Evolutionary conservation across 768 basidiomycete genomes (phyloP).

Genomic region (Dacryopinax spathularia): DNA sequence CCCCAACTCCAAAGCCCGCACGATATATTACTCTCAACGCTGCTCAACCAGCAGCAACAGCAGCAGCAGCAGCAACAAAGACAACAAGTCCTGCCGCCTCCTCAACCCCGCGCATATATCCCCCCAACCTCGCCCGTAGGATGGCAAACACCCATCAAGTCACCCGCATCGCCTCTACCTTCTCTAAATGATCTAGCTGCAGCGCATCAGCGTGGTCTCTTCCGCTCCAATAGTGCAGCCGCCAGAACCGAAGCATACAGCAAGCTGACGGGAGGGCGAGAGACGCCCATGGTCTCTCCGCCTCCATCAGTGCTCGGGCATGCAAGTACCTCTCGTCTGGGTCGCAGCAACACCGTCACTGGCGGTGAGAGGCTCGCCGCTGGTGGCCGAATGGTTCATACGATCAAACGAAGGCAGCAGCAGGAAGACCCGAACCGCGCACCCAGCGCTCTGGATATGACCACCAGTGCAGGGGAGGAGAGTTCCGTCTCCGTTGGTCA

Average conservation of each 20-base stretch:
- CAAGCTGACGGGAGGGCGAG: constrained; percentile 64
- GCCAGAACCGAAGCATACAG: constrained; percentile 67
- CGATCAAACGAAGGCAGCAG: constrained; percentile 10
- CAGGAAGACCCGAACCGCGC: constrained; percentile 7
- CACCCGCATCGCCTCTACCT: constrained; percentile 49
- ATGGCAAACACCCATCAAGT: constrained; percentile 29
- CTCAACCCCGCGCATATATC: constrained; percentile 16
- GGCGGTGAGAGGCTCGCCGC: constrained; percentile 67
- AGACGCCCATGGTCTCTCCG: constrained; percentile 31
- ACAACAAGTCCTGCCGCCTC: not conserved
- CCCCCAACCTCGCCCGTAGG: constrained; percentile 18
- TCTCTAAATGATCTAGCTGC: constrained; percentile 63
- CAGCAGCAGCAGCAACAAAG: constrained; percentile 5
- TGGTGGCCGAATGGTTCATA: constrained; percentile 44
- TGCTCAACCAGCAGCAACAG: constrained; percentile 1
- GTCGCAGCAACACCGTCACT: constrained; percentile 67
- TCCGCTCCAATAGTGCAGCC: constrained; percentile 82
- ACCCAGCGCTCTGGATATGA: constrained; percentile 8
- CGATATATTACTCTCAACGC: not conserved
- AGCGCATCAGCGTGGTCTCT: constrained; percentile 39
- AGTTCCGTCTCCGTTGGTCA: constrained; percentile 1
- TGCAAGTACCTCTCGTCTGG: constrained; percentile 21
- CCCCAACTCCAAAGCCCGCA: not conserved
- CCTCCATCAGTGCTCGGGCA: constrained; percentile 38
- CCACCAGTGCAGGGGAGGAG: constrained; percentile 7